Base-by-base conservation (phyloP, 257 asterid species). In the Orobanche coerulescens region DNA sequence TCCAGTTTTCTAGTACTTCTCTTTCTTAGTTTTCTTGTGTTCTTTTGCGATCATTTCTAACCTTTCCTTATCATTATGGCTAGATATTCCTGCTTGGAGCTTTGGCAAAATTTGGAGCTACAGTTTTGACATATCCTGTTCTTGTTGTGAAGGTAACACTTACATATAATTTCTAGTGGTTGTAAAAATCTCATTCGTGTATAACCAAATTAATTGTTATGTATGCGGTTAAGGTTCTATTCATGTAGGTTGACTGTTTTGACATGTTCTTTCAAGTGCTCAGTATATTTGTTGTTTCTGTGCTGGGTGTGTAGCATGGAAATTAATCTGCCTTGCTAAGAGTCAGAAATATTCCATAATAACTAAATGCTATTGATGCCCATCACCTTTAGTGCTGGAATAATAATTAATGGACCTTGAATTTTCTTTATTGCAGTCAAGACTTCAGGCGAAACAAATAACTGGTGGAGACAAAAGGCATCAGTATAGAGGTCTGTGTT, bases 51-150 rank as follows among this genome's bases (percentile, higher is more conserved):
- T 43, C 53, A 13, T 65, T 39, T 62, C 54, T 70, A 58, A 70
- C 15, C 4, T 58, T 37, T 23, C 63, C 24, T 16, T 40, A 1
- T 47, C 42, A 30, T 57, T 44, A 52, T 64, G 44, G 62, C 64
- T 66, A 93, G 98, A 79, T 89, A 77, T 93, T 93, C 73, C 71
- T 93, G 77, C 91, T 93, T 31, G 98, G 98, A 77, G 98, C 98
- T 59, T 59, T 89, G 80, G 98, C 98, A 58, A 93, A 93, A 83
- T 95, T 93, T 67, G 98, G 98, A 66, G 98, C 97, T 36, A 93
- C 98, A n/a, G 84, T 93, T 36, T 78, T 81, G 22, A 93, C 98
- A 46, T 93, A 93, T 75, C 98, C 98, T 63, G 81, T 89, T 75
- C 84, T 86, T 33, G 98, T 93, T 66, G 93, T 93, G 65, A 93